phyloP scores from a whole-genome alignment of 352 stramenopile genomes.

The Globisporangium barbulae region DNA sequence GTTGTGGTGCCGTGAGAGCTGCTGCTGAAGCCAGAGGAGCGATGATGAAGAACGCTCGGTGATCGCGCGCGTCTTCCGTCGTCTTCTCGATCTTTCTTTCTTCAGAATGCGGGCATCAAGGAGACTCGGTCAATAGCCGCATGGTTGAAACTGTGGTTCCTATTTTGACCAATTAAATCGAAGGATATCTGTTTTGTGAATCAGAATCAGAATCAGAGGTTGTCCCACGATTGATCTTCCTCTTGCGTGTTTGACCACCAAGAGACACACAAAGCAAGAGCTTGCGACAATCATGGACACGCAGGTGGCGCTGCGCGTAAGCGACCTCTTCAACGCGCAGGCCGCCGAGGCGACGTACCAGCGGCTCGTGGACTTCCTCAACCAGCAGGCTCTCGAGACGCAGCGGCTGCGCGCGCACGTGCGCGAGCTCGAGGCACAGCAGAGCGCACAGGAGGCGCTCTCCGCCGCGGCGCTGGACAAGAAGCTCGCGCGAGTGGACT shows the following conservation, averaged over 20 bases:
- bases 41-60: not conserved
- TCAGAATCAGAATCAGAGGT: not conserved
- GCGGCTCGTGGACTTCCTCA: constrained; percentile 62
- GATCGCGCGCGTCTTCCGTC: not conserved
- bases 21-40: not conserved
- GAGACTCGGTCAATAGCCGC: not conserved
- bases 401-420: constrained; percentile 31
- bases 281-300: not conserved
- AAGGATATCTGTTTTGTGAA: not conserved
- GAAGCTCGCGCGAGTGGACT: not conserved
- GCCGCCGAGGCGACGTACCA: constrained; percentile 46
- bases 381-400: constrained; percentile 44
- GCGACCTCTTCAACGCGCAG: constrained; percentile 55
- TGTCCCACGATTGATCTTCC: constrained; percentile 7
- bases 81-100: constrained; percentile 12
- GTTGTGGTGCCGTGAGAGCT: not conserved
- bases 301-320: constrained; percentile 16
- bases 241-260: not conserved
- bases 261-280: not conserved
- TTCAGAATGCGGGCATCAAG: not conserved
- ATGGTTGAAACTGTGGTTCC: not conserved
- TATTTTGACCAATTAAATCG: not conserved
- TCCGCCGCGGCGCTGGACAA: not conserved
- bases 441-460: constrained; percentile 8
- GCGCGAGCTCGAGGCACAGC: constrained; percentile 24